Evolutionary conservation across 2,329 filamentous ascomycete genomes (phyloP).

Genomic region (Venturiaceae sp.): DNA sequence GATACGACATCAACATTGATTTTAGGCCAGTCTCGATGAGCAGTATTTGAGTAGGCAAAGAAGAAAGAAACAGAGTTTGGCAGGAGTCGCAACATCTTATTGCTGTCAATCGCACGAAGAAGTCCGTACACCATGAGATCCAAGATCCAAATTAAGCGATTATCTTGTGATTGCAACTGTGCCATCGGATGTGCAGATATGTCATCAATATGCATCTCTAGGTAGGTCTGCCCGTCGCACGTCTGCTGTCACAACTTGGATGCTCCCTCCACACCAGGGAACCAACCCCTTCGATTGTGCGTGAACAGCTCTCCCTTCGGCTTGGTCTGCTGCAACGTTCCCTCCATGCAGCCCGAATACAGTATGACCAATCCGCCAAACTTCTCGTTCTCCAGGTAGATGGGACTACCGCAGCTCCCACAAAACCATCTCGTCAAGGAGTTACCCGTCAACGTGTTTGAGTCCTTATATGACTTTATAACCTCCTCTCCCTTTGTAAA

Average conservation of each 20-base stretch:
- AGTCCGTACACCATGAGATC: no score
- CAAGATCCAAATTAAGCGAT: no score
- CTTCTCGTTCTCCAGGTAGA: constrained; percentile 16
- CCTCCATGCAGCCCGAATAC: constrained; percentile 1
- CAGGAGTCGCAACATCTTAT: no score
- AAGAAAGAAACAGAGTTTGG: no score
- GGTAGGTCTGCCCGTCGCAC: no score
- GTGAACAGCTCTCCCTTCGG: neutral
- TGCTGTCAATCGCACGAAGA: no score
- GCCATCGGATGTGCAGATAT: no score
- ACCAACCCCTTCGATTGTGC: neutral
- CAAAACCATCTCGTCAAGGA: constrained; percentile 18
- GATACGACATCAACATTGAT: no score
- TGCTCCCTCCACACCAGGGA: neutral
- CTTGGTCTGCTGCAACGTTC: neutral
- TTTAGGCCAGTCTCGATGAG: no score
- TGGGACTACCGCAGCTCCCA: constrained; percentile 16
- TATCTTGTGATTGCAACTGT: no score
- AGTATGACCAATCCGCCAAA: constrained; percentile 8
- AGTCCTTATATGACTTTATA: constrained; percentile 15
- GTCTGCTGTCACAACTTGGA: neutral
- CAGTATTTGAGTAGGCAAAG: no score
- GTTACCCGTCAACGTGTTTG: constrained; percentile 17
- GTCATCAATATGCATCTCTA: no score
- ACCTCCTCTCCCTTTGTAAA: constrained; percentile 15